Evolutionary conservation across 1,284 basidiomycete species (phyloP).

Genomic region (Ustilago cynodontis): DNA sequence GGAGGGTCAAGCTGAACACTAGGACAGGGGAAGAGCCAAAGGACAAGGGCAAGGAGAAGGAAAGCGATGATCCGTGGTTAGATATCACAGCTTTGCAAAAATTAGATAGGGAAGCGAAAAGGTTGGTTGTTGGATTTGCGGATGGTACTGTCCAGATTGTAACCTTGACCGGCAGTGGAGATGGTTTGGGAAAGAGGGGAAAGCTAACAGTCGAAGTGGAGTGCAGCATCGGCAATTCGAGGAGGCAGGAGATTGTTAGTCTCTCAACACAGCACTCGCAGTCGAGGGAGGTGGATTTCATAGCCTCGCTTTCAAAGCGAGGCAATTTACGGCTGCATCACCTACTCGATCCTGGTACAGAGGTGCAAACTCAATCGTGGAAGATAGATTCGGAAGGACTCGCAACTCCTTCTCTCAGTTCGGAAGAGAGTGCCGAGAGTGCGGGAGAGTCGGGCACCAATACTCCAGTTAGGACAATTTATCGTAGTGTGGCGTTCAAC

Average conservation of each 20-base stretch:
- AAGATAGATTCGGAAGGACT: conserved; percentile 5
- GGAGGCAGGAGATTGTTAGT: conserved; percentile 18
- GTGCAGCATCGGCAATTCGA: background rate
- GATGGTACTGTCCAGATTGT: conserved; percentile 27
- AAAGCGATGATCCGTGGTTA: conserved; percentile 31
- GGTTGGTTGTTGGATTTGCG: conserved; percentile 34
- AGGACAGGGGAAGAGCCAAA: background rate
- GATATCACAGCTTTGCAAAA: conserved; percentile 30
- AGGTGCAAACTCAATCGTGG: background rate
- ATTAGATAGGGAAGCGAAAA: conserved; percentile 6
- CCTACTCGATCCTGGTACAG: background rate
- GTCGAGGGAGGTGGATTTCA: background rate
- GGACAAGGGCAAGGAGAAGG: background rate
- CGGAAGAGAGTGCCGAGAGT: background rate
- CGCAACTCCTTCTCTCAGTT: background rate
- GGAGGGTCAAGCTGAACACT: conserved; percentile 10
- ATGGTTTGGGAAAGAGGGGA: background rate
- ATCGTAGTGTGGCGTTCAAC: conserved; percentile 42
- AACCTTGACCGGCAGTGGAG: background rate
- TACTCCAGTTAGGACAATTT: conserved; percentile 20
- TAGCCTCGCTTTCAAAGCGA: conserved; percentile 26
- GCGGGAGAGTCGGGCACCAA: conserved; percentile 7
- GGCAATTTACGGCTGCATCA: conserved; percentile 8
- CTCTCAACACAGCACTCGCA: conserved; percentile 9
- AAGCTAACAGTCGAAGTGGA: background rate